Evolutionary conservation across 306 rosid genomes (phyloP), one percentile per base, ranked within the genome.

Genomic region (Cucumis melo): DNA sequence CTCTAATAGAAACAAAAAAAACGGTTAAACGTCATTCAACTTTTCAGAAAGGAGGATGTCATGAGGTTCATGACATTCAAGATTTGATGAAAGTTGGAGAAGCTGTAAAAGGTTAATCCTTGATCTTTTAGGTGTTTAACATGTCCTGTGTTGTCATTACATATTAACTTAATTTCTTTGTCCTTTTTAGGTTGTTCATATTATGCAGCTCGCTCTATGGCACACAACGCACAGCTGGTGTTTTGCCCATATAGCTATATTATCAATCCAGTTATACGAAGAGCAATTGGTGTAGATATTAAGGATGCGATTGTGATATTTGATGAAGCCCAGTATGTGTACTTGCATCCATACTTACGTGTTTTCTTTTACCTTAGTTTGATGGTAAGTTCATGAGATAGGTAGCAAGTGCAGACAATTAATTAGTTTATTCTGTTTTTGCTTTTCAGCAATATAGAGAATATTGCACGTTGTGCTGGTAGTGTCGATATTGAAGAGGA

Each of bases 161-260:
- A 62, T 19, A 19, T 38, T 48, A 53, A 77, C 57, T 50, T 38
- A 48, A 42, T 58, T 63, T 63, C 56, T 78, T 44, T 44, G 53
- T 46, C 44, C 41, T 73, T 27, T 84, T 63, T 85, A 91, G 97
- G 98, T 70, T 93, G 98, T 83, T 86, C 98, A 70, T 93, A 91
- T 84, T 93, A 93, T 82, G 98, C 96, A 46, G 97, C 98, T 20
- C 96, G 96, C 73, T 78, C 90, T 42, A 86, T 93, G 98, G 86
- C 97, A 48, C 88, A 84, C 34, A 92, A 90, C 72, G 98, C 98
- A 46, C 86, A 87, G 36, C 72, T 93, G 87, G 93, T 93, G 63
- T 93, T 93, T 83, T 93, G 98, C 74, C 98, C 98, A 61, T 93
- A 93, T 80, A 93, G 42, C 83, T 93, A 91, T 85, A 80, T 93